Percentiles rank a stretch among this genome's conserved stretches.
Conservation (phyloP, 768 basidiomycete species). For the Boletellus emodensis region DNA sequence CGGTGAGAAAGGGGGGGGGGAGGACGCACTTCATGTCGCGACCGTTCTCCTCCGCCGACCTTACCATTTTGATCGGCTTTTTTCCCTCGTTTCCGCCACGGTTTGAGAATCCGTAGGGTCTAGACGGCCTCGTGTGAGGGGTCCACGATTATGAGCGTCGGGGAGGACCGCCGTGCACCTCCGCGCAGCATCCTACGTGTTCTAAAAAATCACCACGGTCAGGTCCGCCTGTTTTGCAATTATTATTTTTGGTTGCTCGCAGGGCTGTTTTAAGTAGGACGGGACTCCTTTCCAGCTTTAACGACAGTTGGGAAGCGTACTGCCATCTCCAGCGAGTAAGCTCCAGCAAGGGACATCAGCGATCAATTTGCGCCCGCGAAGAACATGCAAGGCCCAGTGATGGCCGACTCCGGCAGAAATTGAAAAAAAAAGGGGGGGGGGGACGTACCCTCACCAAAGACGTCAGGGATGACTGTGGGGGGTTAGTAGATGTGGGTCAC, state of each 20-base stretch:
- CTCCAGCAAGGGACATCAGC: not conserved
- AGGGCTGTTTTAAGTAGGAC: not conserved
- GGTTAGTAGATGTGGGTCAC: conserved; percentile 2
- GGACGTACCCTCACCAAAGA: too few relatives aligned
- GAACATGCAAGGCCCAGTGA: not conserved
- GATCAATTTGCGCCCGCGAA: conserved; percentile 6
- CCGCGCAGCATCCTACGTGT: not conserved
- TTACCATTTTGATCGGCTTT: too few relatives aligned
- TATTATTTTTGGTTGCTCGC: not conserved
- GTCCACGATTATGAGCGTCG: not conserved
- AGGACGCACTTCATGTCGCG: too few relatives aligned
- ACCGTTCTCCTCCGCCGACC: too few relatives aligned
- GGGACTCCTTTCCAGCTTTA: not conserved
- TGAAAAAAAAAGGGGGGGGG: too few relatives aligned
- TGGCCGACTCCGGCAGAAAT: not conserved
- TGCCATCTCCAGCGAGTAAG: not conserved
- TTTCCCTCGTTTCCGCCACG: too few relatives aligned
- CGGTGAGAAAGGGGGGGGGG: too few relatives aligned
- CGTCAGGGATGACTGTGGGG: too few relatives aligned
- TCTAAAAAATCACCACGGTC: not conserved
- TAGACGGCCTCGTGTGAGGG: conserved; percentile 18
- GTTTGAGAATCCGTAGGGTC: not conserved
- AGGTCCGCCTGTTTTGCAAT: not conserved
- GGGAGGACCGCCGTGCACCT: not conserved
- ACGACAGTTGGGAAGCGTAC: conserved; percentile 7